Evolutionary conservation across 2,329 filamentous ascomycete species (phyloP), one percentile per base, ranked within the genome.

Genomic region (Diatrype stigma): DNA sequence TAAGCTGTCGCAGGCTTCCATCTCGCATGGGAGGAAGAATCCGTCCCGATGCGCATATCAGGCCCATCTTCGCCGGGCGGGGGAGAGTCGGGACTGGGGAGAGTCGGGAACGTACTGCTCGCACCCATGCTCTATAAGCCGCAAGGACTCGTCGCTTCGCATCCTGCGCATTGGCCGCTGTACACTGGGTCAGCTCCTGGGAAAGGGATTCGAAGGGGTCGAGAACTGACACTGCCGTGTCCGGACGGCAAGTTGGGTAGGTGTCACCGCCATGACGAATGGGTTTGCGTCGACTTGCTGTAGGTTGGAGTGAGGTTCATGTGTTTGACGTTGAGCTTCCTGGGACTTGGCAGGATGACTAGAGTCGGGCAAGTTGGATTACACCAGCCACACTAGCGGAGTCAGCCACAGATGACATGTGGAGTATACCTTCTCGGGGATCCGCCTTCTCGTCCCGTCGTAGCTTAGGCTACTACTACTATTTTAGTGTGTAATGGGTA

Each of bases 101-200:
- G 55, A 51, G 49, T 44, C 46, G 51, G 17, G 56, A 52, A 86
- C 92, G 69, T 87, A 99, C 94, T 73, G 90, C 86, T 79, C 94
- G 86, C 64, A 97, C 83, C 94, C 94, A 99, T 78, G 93, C 87
- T 70, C 94, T 83, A 78, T 99, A 99, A 63, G 89, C 87, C 68
- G 85, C 84, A 63, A 96, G 74, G 59, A 96, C 94, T 79, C 93
- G 85, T 70, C 78, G 80, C 75, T 89, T 90, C 65, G 93, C 93
- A 79, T 97, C 91, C 63, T 74, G 69, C 91, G 89, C 96, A 79
- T 87, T 96, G 76, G 83, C 78, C 70, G 93, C 93, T 96, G 70
- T 67, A 51, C 42, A 22, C 37, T 30, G 23, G 50, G 50, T 64
- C 34, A 37, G n/a, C 34, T 37, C 34, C 6, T 16, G 12, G 34